These are phyloP conservation scores for Penstemon newberryi DNA, from an alignment of 257 asterid genomes.

Conservation along the genomic window DNA sequence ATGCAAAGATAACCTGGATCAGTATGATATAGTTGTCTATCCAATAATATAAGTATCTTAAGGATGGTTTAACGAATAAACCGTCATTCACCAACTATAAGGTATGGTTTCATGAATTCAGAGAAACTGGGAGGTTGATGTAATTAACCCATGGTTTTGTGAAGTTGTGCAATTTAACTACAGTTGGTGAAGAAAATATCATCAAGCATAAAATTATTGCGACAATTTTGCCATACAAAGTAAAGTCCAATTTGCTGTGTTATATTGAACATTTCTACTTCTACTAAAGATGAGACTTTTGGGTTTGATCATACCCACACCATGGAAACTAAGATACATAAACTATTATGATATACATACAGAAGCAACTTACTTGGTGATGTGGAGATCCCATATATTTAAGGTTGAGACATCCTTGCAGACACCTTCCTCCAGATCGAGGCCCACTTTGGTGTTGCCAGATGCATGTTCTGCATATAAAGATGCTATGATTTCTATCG, in stretches of 20 bases:
- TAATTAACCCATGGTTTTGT: background rate
- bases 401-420: constrained; percentile 70
- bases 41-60: background rate
- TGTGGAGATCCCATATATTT: constrained; percentile 77
- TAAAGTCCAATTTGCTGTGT: background rate
- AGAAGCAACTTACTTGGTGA: constrained; percentile 70
- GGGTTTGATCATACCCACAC: background rate
- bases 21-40: background rate
- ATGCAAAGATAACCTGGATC: background rate
- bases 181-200: background rate
- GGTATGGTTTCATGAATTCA: background rate
- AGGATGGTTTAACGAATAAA: no score
- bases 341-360: no score
- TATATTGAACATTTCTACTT: background rate
- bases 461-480: constrained; percentile 87
- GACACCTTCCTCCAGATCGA: constrained; percentile 76
- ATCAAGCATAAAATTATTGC: background rate
- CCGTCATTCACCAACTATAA: no score
- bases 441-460: constrained; percentile 80
- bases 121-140: background rate
- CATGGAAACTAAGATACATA: background rate
- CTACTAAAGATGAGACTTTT: background rate
- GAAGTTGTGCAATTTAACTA: background rate
- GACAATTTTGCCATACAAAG: background rate
- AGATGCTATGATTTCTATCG: constrained; percentile 88